These are phyloP conservation scores for Trichoderma atrobrunneum DNA, from an alignment of 2,329 filamentous ascomycete species.

Conservation along the genomic window DNA sequence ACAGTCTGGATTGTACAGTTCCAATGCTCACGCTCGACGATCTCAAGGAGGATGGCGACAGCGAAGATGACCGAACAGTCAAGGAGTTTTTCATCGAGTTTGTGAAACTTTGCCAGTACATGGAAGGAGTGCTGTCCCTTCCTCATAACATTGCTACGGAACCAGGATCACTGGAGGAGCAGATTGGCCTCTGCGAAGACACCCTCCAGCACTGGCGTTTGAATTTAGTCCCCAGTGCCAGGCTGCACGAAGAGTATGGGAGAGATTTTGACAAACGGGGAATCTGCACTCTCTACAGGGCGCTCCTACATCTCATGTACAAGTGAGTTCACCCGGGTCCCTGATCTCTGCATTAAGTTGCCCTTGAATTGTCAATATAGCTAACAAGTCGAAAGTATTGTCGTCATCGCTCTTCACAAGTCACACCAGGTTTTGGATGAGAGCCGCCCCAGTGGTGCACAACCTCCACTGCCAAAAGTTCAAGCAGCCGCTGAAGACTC, in stretches of 20 bases:
- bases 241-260: not conserved
- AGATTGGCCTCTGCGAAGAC: slow-evolving; percentile 20
- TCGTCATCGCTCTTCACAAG: slow-evolving; percentile 10
- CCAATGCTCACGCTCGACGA: slow-evolving; percentile 21
- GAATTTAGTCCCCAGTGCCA: slow-evolving; percentile 1
- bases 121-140: slow-evolving; percentile 23
- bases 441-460: not conserved
- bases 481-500: slow-evolving; percentile 21
- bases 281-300: slow-evolving; percentile 9
- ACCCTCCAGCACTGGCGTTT: slow-evolving; percentile 16
- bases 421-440: slow-evolving; percentile 11
- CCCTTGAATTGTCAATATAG: not conserved
- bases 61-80: slow-evolving; percentile 20
- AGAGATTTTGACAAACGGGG: slow-evolving; percentile 5
- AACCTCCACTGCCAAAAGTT: slow-evolving; percentile 13
- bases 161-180: slow-evolving; percentile 5
- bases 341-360: not conserved
- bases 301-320: slow-evolving; percentile 17
- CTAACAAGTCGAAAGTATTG: not conserved
- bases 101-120: slow-evolving; percentile 24
- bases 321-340: not conserved
- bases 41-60: slow-evolving; percentile 22
- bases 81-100: slow-evolving; percentile 24
- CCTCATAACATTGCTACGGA: slow-evolving; percentile 4
- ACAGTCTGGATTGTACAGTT: slow-evolving; percentile 24